Evolutionary conservation across 2,329 filamentous ascomycete genomes (phyloP).

Genomic region (Trichoderma endophyticum): DNA sequence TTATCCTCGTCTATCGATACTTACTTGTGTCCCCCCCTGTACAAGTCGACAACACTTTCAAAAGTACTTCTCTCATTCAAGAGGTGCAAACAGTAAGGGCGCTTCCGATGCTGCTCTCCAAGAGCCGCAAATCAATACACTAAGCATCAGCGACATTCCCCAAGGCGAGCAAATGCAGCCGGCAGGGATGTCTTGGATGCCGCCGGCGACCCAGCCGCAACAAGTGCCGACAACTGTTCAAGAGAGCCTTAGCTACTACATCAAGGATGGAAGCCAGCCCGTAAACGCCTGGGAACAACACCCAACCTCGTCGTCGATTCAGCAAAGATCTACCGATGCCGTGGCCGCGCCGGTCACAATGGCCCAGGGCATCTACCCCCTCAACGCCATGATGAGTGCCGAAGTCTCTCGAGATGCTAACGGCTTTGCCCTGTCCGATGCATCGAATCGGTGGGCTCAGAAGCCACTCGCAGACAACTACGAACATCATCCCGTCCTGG

Average conservation of each 20-base stretch:
- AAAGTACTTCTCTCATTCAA: conserved; percentile 15
- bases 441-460: conserved; percentile 43
- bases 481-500: conserved; percentile 54
- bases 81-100: neutral
- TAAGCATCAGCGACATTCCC: conserved; percentile 14
- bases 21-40: conserved; percentile 13
- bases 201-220: conserved; percentile 20
- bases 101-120: neutral
- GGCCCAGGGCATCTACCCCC: conserved; percentile 43
- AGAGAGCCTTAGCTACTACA: conserved; percentile 20
- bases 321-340: conserved; percentile 3
- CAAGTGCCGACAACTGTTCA: conserved; percentile 19
- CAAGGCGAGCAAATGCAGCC: conserved; percentile 18
- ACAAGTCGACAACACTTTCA: conserved; percentile 18
- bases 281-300: conserved; percentile 21
- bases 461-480: conserved; percentile 57
- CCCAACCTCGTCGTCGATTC: conserved; percentile 8
- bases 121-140: conserved; percentile 6
- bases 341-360: conserved; percentile 4
- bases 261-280: conserved; percentile 8
- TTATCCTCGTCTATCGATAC: conserved; percentile 8
- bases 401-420: conserved; percentile 29
- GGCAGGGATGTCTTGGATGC: conserved; percentile 19
- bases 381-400: conserved; percentile 48
- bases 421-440: neutral